Evolutionary conservation across 2,329 filamentous ascomycete species (phyloP), one percentile per base, ranked within the genome.

Genomic region (Pyrenochaeta sp.): DNA sequence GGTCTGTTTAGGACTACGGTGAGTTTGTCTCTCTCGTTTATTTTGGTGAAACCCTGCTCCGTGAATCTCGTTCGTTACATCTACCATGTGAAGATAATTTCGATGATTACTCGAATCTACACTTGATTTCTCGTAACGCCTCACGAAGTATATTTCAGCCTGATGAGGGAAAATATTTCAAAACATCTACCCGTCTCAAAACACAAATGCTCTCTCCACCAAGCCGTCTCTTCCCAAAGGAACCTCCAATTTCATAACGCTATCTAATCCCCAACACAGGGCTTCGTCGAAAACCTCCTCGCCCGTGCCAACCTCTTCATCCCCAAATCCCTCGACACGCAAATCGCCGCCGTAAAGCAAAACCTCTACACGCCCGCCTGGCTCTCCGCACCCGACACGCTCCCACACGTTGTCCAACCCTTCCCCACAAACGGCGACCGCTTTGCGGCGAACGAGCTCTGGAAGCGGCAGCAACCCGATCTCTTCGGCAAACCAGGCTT

Each of bases 391-490:
- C 82, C 85, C 0, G 89, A 93, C 69, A 77, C 53, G 0, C 54
- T 66, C 10, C 73, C 77, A 35, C 66, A 58, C 31, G 65, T 71
- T 2, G 65, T 72, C 43, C 58, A 76, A 24, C 71, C 69, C 7
- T 96, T 94, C 68, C 80, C 80, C 4, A 89, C 79, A 38, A 94
- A 93, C 64, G 90, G 85, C 45, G 88, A 94, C 73, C 86, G 91
- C 4, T 93, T 91, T 63, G 86, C 88, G 18, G 90, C 91, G 0
- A 84, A 87, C 55, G 90, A 96, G 71, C 71, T 95, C 51, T 77
- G 76, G 61, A 96, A 96, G 75, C 80, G 87, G 13, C 72, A 77
- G 11, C 79, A 88, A 44, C 73, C 78, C 1, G 73, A 77, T 1
- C 75, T 76, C 5, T 93, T 90, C 67, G 82, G 81, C 3, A 78